Evolutionary conservation across 176 grass and related monocot species (phyloP).

Genomic region (Phyllostachys edulis): DNA sequence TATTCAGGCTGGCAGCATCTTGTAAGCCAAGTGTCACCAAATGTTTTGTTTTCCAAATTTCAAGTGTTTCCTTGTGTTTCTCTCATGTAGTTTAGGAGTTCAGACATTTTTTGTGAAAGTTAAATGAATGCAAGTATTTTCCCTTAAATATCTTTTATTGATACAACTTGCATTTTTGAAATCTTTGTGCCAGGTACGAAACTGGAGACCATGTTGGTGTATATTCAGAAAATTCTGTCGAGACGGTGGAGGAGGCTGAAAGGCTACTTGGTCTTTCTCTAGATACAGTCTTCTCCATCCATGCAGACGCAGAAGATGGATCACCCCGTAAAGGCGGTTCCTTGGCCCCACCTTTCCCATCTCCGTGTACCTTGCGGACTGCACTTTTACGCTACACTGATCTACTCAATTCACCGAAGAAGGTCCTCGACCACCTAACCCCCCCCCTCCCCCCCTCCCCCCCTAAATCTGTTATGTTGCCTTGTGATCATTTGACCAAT

Average conservation of each 20-base stretch:
- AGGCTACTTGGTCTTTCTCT: conserved; percentile 55
- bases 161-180: conserved; percentile 4
- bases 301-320: conserved; percentile 75
- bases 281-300: conserved; percentile 79
- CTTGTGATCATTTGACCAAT: conserved; percentile 24
- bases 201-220: conserved; percentile 93
- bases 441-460: no score
- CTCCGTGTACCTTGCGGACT: conserved; percentile 69
- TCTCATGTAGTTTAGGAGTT: background rate
- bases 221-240: conserved; percentile 69
- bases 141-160: background rate
- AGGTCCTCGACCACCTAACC: conserved; percentile 38
- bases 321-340: conserved; percentile 58
- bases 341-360: conserved; percentile 87
- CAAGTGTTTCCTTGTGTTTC: background rate
- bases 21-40: background rate
- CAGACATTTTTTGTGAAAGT: background rate
- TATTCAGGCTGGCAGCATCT: background rate
- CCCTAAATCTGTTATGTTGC: background rate
- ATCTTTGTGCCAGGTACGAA: conserved; percentile 65
- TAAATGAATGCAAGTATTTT: background rate
- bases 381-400: conserved; percentile 82
- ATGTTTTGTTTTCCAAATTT: background rate
- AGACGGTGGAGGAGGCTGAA: conserved; percentile 68
- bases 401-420: conserved; percentile 76